phyloP scores from a whole-genome alignment of 73 alveolate genomes.

The Uronychia binucleata region DNA sequence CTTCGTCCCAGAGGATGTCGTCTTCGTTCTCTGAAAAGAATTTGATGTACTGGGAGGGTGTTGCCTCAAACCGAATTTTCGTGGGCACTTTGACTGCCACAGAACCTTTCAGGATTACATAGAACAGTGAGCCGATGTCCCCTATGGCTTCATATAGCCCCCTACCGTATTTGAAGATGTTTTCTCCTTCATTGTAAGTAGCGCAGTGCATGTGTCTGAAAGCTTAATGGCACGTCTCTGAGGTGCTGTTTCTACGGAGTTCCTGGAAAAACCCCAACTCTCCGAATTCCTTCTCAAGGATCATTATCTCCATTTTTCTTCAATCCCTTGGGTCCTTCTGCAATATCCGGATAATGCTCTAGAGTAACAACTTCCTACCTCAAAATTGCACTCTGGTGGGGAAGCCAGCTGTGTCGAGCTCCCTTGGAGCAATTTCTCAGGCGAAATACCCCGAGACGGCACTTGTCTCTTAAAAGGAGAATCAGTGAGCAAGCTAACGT shows the following conservation, averaged over 20 bases:
- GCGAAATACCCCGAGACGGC: too few relatives aligned
- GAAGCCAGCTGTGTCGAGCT: too few relatives aligned
- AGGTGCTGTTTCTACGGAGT: constrained; percentile 20
- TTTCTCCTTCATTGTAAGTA: constrained; percentile 27
- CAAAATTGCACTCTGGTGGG: too few relatives aligned
- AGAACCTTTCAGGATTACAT: constrained; percentile 59
- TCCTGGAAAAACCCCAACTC: constrained; percentile 1
- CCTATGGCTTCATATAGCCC: constrained; percentile 28
- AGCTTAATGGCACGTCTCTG: constrained; percentile 35
- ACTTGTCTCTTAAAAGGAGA: too few relatives aligned
- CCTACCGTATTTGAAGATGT: constrained; percentile 37
- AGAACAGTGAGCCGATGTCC: constrained; percentile 56
- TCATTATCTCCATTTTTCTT: neutral
- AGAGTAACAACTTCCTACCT: neutral
- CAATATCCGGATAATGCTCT: neutral
- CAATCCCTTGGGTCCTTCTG: neutral
- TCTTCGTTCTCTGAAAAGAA: neutral
- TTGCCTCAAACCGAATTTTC: neutral
- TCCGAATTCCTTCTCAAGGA: neutral
- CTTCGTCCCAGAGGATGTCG: neutral
- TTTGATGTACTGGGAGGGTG: neutral
- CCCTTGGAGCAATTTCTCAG: too few relatives aligned
- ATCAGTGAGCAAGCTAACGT: too few relatives aligned
- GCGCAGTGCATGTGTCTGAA: constrained; percentile 28
- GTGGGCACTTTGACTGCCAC: constrained; percentile 63